Evolutionary conservation across 352 stramenopile genomes (phyloP).

Genomic region (Globisporangium solare): DNA sequence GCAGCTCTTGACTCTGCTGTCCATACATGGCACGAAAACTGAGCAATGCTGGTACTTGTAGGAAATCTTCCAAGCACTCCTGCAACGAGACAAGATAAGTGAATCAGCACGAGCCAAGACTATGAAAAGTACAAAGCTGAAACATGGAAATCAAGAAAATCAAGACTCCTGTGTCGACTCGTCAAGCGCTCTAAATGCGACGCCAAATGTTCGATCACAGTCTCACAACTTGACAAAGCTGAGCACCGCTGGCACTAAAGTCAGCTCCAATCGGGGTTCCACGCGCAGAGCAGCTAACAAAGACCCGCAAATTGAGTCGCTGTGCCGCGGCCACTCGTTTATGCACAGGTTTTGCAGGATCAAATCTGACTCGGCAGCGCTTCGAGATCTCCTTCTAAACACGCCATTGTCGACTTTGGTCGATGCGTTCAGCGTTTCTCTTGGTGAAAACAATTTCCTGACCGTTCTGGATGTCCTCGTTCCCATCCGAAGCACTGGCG

Average conservation of each 20-base stretch:
- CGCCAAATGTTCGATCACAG: neutral
- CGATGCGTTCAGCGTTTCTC: slow-evolving; percentile 5
- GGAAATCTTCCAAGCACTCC: slow-evolving; percentile 16
- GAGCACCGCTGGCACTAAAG: neutral
- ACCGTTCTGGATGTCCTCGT: slow-evolving; percentile 8
- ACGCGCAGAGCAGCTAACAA: neutral
- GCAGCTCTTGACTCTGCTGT: neutral
- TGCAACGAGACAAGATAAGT: slow-evolving; percentile 5
- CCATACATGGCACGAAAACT: no score
- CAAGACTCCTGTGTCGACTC: neutral
- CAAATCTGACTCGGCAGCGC: neutral
- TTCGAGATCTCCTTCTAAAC: slow-evolving; percentile 7
- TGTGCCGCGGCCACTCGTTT: slow-evolving; percentile 10
- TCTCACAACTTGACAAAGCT: neutral
- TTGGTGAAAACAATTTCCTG: slow-evolving; percentile 13
- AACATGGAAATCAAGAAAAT: neutral
- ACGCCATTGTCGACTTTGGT: neutral
- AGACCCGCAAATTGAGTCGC: slow-evolving; percentile 3
- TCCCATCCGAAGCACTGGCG: neutral
- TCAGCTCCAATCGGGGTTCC: neutral
- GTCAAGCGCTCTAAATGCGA: neutral
- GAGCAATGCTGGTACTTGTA: slow-evolving; percentile 1
- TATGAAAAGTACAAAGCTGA: neutral
- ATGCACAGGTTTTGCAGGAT: slow-evolving; percentile 3
- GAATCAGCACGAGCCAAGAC: neutral